Conservation (phyloP, 2,329 filamentous ascomycete species). For the Claviceps capensis region DNA sequence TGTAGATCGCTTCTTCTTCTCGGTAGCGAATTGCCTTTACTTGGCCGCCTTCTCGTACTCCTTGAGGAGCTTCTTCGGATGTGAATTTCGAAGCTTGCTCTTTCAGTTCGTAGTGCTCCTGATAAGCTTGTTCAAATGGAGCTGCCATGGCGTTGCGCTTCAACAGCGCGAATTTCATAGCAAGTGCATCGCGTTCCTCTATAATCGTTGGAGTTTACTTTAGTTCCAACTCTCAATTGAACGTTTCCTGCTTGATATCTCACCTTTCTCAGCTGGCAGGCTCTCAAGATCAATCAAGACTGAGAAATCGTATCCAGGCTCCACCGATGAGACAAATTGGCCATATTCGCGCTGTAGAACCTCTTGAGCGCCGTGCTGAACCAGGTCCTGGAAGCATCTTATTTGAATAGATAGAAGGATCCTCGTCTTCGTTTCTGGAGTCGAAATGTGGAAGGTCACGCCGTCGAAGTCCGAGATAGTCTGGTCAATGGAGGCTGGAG, state of each 20-base stretch:
- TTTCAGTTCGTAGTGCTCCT: conserved; percentile 75
- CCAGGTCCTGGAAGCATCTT: conserved; percentile 84
- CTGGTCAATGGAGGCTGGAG: conserved; percentile 86
- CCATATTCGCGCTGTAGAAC: conserved; percentile 93
- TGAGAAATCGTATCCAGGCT: conserved; percentile 93
- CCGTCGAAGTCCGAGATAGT: conserved; percentile 98
- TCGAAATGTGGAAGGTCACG: conserved; percentile 96
- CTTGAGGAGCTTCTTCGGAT: conserved; percentile 85
- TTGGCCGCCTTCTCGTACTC: conserved; percentile 74
- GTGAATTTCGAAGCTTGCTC: conserved; percentile 88
- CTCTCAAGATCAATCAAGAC: conserved; percentile 79
- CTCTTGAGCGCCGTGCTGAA: conserved; percentile 83
- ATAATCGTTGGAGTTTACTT: background rate
- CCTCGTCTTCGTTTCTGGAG: conserved; percentile 82
- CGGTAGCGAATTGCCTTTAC: conserved; percentile 97
- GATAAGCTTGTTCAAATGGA: conserved; percentile 92
- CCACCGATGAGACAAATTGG: conserved; percentile 72
- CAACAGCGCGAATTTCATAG: conserved; percentile 75
- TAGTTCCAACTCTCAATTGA: background rate
- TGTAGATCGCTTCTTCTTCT: conserved; percentile 96
- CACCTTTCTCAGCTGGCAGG: conserved; percentile 66
- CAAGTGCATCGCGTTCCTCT: conserved; percentile 77
- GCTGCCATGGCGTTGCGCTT: conserved; percentile 99
- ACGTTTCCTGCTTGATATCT: background rate
- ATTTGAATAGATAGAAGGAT: conserved; percentile 92